phyloP scores from a whole-genome alignment of 192 early-diverging fungal genomes.

The Polychytrium aggregatum region DNA sequence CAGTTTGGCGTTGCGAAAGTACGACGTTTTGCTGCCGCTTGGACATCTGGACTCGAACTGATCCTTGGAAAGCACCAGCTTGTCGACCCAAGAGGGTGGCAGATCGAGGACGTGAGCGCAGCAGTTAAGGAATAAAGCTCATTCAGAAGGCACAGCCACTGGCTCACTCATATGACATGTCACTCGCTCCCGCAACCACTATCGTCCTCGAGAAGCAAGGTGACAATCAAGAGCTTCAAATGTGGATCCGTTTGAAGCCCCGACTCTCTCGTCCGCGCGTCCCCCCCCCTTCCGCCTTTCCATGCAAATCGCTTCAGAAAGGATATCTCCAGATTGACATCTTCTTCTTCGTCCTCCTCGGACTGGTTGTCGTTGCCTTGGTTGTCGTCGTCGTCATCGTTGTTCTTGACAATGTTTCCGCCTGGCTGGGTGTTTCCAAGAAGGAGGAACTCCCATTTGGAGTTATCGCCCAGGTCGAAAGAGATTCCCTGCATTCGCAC shows the following conservation, averaged over 20 bases:
- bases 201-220: too few relatives aligned
- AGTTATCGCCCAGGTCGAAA: conserved; percentile 48
- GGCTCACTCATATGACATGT: too few relatives aligned
- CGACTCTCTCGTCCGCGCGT: too few relatives aligned
- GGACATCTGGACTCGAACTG: conserved; percentile 42
- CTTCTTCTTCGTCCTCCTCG: conserved; percentile 32
- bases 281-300: too few relatives aligned
- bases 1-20: too few relatives aligned
- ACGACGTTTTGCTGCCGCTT: conserved; percentile 37
- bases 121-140: too few relatives aligned
- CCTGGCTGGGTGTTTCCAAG: conserved; percentile 44
- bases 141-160: too few relatives aligned
- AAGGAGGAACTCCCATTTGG: conserved; percentile 52
- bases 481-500: conserved; percentile 53
- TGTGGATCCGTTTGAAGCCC: too few relatives aligned
- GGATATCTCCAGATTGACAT: conserved; percentile 15
- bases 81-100: conserved; percentile 43
- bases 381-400: conserved; percentile 14
- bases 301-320: too few relatives aligned
- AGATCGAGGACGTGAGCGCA: conserved; percentile 45
- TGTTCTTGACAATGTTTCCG: conserved; percentile 1
- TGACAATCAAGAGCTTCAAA: too few relatives aligned
- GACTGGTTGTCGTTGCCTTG: conserved; percentile 20
- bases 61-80: conserved; percentile 27
- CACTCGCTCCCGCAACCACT: too few relatives aligned